phyloP scores from a whole-genome alignment of 225 moss, liverwort and hornwort species.

The Sphagnum tenellum region DNA sequence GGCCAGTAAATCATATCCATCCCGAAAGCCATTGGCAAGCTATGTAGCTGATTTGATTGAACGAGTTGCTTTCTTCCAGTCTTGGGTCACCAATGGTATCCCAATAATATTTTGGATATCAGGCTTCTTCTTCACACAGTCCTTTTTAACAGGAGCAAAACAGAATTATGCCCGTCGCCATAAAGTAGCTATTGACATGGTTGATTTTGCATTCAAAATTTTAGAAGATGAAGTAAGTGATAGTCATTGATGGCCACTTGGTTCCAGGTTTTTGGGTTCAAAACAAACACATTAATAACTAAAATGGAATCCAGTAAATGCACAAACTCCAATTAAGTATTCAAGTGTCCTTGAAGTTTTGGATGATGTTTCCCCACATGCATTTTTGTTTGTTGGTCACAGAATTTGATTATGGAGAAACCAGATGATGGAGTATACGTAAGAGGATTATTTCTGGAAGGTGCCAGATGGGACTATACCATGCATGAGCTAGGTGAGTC shows the following conservation, averaged over 20 bases:
- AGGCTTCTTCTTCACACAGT: conserved; percentile 82
- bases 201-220: conserved; percentile 75
- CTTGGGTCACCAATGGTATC: conserved; percentile 53
- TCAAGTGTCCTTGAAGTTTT: too few relatives aligned
- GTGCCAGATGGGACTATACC: conserved; percentile 57
- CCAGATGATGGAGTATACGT: conserved; percentile 59
- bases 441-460: conserved; percentile 54
- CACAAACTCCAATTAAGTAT: too few relatives aligned
- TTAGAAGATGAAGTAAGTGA: conserved; percentile 36
- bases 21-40: conserved; percentile 57
- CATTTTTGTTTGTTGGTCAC: background rate
- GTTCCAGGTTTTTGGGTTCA: too few relatives aligned
- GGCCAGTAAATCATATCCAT: conserved; percentile 74
- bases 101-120: conserved; percentile 66
- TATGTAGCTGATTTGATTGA: conserved; percentile 56
- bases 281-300: too few relatives aligned
- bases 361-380: too few relatives aligned
- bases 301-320: too few relatives aligned
- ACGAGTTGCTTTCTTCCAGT: conserved; percentile 52
- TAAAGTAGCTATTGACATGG: conserved; percentile 66
- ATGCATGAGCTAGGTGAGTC: conserved; percentile 76
- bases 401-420: conserved; percentile 30
- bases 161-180: conserved; percentile 67
- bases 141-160: conserved; percentile 73
- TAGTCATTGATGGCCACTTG: too few relatives aligned